phyloP scores from a whole-genome alignment of 2,329 filamentous ascomycete species.

The Trichoderma hamatum region DNA sequence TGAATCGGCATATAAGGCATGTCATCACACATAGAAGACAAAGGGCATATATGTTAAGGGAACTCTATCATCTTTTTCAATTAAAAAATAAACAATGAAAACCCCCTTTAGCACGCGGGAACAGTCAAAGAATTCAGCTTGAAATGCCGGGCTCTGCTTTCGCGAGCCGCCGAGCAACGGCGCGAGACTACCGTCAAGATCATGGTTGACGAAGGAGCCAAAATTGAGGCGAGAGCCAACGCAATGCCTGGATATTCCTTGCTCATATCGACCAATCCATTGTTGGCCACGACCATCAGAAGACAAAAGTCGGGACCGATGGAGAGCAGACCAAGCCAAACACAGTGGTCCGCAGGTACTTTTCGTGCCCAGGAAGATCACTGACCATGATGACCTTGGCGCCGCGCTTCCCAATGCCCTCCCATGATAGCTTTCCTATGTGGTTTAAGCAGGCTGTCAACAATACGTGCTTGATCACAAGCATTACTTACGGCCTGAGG shows the following conservation, averaged over 20 bases:
- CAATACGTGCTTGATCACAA: neutral
- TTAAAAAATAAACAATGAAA: neutral
- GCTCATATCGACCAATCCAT: slow-evolving; percentile 95
- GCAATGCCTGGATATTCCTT: slow-evolving; percentile 97
- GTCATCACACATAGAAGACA: neutral
- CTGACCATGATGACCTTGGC: slow-evolving; percentile 97
- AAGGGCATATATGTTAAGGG: neutral
- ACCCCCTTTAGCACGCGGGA: neutral
- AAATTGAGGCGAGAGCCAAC: too few relatives aligned
- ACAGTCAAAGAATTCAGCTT: slow-evolving; percentile 7
- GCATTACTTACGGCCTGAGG: slow-evolving; percentile 70
- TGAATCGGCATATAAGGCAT: neutral
- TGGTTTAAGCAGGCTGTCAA: neutral
- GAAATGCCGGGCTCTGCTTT: too few relatives aligned
- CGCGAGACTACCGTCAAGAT: too few relatives aligned
- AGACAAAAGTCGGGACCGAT: slow-evolving; percentile 97
- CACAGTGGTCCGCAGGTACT: slow-evolving; percentile 92
- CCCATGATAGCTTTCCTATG: slow-evolving; percentile 77
- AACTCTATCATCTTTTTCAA: neutral
- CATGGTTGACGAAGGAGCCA: too few relatives aligned
- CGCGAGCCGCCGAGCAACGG: too few relatives aligned
- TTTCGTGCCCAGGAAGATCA: slow-evolving; percentile 92
- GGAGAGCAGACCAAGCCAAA: slow-evolving; percentile 91
- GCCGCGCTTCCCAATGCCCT: slow-evolving; percentile 92
- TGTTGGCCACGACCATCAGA: slow-evolving; percentile 98